Evolutionary conservation across 2,329 filamentous ascomycete species (phyloP).

Genomic region (Daldinia sp.): DNA sequence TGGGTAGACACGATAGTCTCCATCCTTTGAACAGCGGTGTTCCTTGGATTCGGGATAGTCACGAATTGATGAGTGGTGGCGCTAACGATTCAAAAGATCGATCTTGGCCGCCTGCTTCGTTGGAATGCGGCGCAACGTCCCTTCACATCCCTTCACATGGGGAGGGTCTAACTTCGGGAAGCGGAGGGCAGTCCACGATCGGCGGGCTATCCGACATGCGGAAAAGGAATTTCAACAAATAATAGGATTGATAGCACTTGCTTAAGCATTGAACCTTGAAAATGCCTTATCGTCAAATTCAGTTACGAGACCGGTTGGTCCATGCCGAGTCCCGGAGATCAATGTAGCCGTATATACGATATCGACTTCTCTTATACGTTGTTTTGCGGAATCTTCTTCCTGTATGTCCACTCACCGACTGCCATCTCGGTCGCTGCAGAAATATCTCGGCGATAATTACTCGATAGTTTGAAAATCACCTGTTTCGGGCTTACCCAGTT

Average conservation of each 20-base stretch:
- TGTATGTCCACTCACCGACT: conserved; percentile 31
- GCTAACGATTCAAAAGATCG: conserved; percentile 32
- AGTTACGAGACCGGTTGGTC: conserved; percentile 22
- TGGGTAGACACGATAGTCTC: conserved; percentile 37
- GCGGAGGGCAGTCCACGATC: conserved; percentile 16
- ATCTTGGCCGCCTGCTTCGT: conserved; percentile 27
- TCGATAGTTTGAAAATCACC: conserved; percentile 16
- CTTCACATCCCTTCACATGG: conserved; percentile 15
- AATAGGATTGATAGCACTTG: conserved; percentile 6
- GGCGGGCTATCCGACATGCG: conserved; percentile 27
- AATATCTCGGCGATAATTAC: conserved; percentile 31
- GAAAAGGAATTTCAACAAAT: not conserved
- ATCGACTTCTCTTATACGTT: conserved; percentile 29
- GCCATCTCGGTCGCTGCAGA: conserved; percentile 24
- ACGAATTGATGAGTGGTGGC: conserved; percentile 35
- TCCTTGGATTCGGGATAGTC: conserved; percentile 42
- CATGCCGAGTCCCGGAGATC: conserved; percentile 29
- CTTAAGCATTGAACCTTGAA: conserved; percentile 12
- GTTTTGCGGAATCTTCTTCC: conserved; percentile 28
- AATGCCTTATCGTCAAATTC: conserved; percentile 4
- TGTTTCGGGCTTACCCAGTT: conserved; percentile 25
- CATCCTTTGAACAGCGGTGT: conserved; percentile 36
- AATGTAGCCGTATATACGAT: conserved; percentile 26
- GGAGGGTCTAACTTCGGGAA: conserved; percentile 14
- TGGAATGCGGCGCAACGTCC: conserved; percentile 31